Conservation (phyloP, 1,284 basidiomycete genomes). For the Malassezia nana region DNA sequence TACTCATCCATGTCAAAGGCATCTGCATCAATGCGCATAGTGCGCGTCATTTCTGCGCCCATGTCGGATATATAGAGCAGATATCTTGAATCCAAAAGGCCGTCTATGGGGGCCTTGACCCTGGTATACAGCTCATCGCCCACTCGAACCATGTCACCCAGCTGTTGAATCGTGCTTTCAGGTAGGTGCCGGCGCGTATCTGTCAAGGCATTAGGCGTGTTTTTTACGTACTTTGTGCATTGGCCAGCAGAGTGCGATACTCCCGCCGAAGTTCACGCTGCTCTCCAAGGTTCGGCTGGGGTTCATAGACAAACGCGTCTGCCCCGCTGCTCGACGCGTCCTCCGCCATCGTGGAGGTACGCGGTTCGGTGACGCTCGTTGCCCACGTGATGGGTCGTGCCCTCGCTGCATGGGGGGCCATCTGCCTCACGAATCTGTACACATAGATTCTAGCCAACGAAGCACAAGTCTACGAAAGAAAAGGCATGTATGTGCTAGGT, state of each 20-base stretch:
- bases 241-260: slow-evolving; percentile 30
- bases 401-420: too few species aligned
- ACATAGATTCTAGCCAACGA: neutral
- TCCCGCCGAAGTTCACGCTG: slow-evolving; percentile 28
- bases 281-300: slow-evolving; percentile 20
- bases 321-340: neutral
- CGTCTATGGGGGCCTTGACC: slow-evolving; percentile 28
- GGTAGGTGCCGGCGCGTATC: slow-evolving; percentile 18
- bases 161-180: slow-evolving; percentile 10
- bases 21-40: slow-evolving; percentile 32
- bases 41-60: slow-evolving; percentile 35
- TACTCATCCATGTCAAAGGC: slow-evolving; percentile 43
- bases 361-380: neutral
- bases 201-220: slow-evolving; percentile 18
- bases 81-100: slow-evolving; percentile 36
- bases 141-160: slow-evolving; percentile 15
- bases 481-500: neutral
- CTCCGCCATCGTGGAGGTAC: neutral
- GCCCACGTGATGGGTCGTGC: neutral
- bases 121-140: slow-evolving; percentile 21
- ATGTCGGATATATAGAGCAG: slow-evolving; percentile 34
- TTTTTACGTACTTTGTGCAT: slow-evolving; percentile 24
- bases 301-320: slow-evolving; percentile 25
- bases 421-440: neutral
- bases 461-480: neutral